Base-by-base conservation (phyloP, 2,329 filamentous ascomycete genomes). In the Hymenotorrendiella dingleyae region DNA sequence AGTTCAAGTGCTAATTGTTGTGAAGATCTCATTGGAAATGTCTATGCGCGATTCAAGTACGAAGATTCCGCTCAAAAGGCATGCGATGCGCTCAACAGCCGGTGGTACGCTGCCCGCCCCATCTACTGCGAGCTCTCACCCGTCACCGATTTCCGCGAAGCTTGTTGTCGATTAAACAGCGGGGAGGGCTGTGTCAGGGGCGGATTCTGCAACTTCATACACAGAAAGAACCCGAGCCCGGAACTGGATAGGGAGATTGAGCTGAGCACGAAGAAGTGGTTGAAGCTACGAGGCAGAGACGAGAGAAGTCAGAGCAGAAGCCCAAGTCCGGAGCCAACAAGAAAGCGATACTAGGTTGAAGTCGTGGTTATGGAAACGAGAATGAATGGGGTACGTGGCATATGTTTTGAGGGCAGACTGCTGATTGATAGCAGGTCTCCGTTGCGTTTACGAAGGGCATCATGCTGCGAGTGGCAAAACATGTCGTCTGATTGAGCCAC, bases 1-100 rank as follows among this genome's bases (percentile, higher is more conserved):
- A 22, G 17, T 22, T 32, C 22, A 17, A 10, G 29, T 43, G 20
- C 58, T 65, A 50, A 65, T 6, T 33, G 10, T 14, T 8, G 6
- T 6, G 38, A 53, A 87, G 84, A 98, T 69, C 76, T 98, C 40
- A 96, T 98, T 63, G 93, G 93, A 62, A 98, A 98, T 68, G 93
- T 98, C 61, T 98, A 98, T 72, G 93, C 93, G 39, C 88, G 93
- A 56, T 98, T 97, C 84, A 98, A 98, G 71, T 98, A 97, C 76
- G 93, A 98, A 76, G 93, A 98, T 67, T 84, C 83, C 42, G 90
- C 93, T 39, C 90, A 97, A 66, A 79, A 81, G 52, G 93, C 93
- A 48, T 96, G 91, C 75, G 93, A 97, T 68, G 84, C 84, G 48
- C 79, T 97, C 57, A 98, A 97, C 68, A 82, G 78, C 45, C 83